Conservation (phyloP, 805 yeast species). For the Pichia phayaonensis region DNA sequence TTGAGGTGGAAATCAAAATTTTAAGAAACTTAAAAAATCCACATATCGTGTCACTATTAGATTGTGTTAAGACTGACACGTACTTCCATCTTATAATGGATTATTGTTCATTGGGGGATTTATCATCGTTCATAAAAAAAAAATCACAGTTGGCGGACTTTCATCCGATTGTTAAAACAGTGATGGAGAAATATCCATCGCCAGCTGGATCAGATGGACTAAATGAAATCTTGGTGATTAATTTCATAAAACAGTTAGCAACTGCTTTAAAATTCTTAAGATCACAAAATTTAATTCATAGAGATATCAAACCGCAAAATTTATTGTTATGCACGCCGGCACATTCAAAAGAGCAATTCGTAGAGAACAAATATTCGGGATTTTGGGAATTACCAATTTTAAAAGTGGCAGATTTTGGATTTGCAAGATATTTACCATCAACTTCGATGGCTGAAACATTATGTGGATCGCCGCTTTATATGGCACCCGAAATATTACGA, state of each 20-base stretch:
- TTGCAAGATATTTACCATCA: constrained; percentile 89
- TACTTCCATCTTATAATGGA: constrained; percentile 93
- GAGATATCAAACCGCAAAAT: constrained; percentile 95
- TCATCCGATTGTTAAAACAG: constrained; percentile 70
- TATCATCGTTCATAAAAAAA: constrained; percentile 77
- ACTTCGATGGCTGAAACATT: constrained; percentile 94
- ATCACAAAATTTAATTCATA: constrained; percentile 77
- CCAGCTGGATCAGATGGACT: constrained; percentile 72
- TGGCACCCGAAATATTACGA: constrained; percentile 96
- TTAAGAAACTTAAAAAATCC: constrained; percentile 85
- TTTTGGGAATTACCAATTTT: constrained; percentile 83
- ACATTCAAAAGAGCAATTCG: constrained; percentile 54
- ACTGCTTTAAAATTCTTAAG: constrained; percentile 79
- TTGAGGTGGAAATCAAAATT: constrained; percentile 88
- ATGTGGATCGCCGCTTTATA: constrained; percentile 95
- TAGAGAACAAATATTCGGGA: constrained; percentile 57
- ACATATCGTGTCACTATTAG: constrained; percentile 81
- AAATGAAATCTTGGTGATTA: constrained; percentile 68
- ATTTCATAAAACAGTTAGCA: constrained; percentile 79
- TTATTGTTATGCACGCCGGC: constrained; percentile 75
- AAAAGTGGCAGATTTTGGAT: constrained; percentile 96
- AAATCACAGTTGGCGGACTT: constrained; percentile 62
- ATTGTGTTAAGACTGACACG: constrained; percentile 64
- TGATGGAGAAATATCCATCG: constrained; percentile 77
- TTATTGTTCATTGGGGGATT: constrained; percentile 91